Conservation (phyloP, 2,329 filamentous ascomycete species). For the Emydomyces testavorans region DNA sequence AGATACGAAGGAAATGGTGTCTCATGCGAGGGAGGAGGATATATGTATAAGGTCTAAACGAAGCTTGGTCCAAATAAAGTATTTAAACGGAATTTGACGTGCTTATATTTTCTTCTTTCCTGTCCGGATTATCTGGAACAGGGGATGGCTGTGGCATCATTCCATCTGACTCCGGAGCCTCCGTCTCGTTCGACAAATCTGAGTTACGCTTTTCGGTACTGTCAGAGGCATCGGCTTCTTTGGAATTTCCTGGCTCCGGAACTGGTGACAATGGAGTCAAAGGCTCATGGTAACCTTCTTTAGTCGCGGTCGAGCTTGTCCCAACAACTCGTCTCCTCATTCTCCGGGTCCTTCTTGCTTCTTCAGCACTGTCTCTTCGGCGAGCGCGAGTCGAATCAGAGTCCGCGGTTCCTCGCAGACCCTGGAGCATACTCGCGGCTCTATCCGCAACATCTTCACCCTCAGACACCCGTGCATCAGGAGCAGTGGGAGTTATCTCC, state of each 20-base stretch:
- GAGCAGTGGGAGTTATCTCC: conserved; percentile 19
- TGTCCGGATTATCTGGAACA: background rate
- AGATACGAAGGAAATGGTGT: background rate
- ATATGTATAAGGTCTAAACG: no score
- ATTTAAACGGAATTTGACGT: no score
- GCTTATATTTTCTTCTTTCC: background rate
- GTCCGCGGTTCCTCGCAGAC: conserved; percentile 56
- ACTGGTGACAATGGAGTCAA: background rate
- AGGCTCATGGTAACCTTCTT: conserved; percentile 23
- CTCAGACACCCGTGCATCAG: conserved; percentile 33
- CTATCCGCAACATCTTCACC: conserved; percentile 71
- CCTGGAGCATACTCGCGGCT: conserved; percentile 71
- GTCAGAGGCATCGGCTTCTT: background rate
- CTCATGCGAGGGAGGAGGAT: background rate
- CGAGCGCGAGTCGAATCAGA: conserved; percentile 49
- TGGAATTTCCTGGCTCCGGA: conserved; percentile 1
- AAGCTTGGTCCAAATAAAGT: no score
- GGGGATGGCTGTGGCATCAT: background rate
- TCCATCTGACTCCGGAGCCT: background rate
- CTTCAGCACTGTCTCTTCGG: conserved; percentile 63
- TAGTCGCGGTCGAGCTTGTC: conserved; percentile 24
- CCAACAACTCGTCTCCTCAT: conserved; percentile 52
- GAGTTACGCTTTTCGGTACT: background rate
- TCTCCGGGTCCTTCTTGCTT: conserved; percentile 58
- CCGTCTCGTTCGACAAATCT: background rate